Conservation (phyloP, 2,329 filamentous ascomycete species). For the Escovopsis weberi region DNA sequence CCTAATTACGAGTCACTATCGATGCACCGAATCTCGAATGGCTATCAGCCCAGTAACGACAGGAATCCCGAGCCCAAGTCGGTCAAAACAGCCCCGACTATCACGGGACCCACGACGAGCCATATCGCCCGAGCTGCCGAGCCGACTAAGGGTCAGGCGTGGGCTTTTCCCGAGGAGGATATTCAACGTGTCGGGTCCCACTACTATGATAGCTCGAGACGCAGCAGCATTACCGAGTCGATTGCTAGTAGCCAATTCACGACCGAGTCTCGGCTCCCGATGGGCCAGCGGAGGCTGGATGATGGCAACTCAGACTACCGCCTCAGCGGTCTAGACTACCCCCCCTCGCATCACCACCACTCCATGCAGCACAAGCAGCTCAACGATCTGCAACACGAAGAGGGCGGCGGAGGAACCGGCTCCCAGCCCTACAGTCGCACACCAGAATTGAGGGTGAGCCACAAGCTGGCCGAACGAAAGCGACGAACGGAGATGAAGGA, state of each 20-base stretch:
- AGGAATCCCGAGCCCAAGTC: conserved; percentile 42
- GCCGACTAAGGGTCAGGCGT: conserved; percentile 69
- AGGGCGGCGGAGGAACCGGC: conserved; percentile 33
- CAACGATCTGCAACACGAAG: conserved; percentile 48
- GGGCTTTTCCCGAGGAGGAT: conserved; percentile 67
- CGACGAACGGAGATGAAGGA: conserved; percentile 80
- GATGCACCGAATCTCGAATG: conserved; percentile 47
- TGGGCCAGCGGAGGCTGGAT: conserved; percentile 58
- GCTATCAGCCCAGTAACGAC: conserved; percentile 46
- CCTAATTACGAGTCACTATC: conserved; percentile 35
- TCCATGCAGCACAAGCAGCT: conserved; percentile 61
- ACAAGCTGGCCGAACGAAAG: conserved; percentile 76
- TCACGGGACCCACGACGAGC: conserved; percentile 53
- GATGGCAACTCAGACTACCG: conserved; percentile 40
- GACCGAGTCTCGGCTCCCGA: conserved; percentile 55
- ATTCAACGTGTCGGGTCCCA: conserved; percentile 35
- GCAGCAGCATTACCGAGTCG: conserved; percentile 64
- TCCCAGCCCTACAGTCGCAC: conserved; percentile 70
- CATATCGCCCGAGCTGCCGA: conserved; percentile 57
- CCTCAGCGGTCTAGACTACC: conserved; percentile 39
- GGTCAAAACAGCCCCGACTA: conserved; percentile 56
- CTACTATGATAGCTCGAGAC: conserved; percentile 46
- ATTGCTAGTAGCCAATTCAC: conserved; percentile 70
- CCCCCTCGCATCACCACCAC: conserved; percentile 51
- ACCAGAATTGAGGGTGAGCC: conserved; percentile 66